Base-by-base conservation (phyloP, 805 yeast species). In the Zygotorulaspora chibaensis region DNA sequence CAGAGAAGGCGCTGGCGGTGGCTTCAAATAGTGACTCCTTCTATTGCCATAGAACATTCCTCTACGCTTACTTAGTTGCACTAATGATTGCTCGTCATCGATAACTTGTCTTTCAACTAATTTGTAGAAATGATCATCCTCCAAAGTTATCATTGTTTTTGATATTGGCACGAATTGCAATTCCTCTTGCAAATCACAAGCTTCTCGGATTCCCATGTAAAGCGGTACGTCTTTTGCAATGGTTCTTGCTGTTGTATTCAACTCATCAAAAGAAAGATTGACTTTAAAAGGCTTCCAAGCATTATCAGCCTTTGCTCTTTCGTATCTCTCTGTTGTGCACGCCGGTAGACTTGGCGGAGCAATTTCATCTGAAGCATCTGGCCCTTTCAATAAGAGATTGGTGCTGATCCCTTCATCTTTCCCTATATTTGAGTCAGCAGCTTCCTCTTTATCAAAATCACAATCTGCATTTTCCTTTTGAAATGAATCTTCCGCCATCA, bases 1-100 rank as follows among this genome's bases (percentile, higher is more conserved):
- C 48, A 87, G 68, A 7, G 86, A 77, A 3, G 99, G 99, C 0
- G 98, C 98, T 42, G 78, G 76, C 5, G 99, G 99, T 0, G 99
- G 97, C 52, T 84, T 81, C 40, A 90, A 71, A 42, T 74, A 75
- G 46, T 79, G 83, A 48, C 77, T 76, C 40, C 83, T 71, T 58
- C 84, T 76, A 45, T 72, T 76, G 1, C 67, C 66, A 31, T 64
- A 66, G 39, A 74, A 69, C 50, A 75, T 73, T 2, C 81, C 81
- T 30, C 69, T 57, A 43, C 66, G 60, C 48, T 63, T 63, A 42
- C 66, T 65, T 37, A 64, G 47, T 25, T 62, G 65, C 3, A 55
- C 62, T 20, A 64, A 40, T 2, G 69, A 64, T 47, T 62, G 67
- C 18, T 73, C 75, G 0, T 66, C 67, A 18, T 74, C 77, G 20